Evolutionary conservation across 2,329 filamentous ascomycete genomes (phyloP).

Genomic region (Colletotrichum sp.): DNA sequence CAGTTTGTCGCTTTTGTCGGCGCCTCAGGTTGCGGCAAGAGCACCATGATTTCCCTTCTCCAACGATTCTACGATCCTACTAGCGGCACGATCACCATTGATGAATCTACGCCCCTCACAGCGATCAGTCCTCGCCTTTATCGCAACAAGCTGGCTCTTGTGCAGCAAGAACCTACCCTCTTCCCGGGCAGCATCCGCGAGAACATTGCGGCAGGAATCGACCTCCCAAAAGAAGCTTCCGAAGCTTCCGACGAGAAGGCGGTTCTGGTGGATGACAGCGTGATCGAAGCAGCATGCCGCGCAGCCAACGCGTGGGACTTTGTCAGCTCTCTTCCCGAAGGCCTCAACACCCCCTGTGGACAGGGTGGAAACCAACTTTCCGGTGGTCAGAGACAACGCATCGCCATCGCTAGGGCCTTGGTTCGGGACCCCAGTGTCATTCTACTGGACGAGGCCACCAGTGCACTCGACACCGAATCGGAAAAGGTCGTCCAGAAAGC

Average conservation of each 20-base stretch:
- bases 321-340: conserved; percentile 55
- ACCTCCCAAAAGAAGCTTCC: neutral
- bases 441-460: conserved; percentile 76
- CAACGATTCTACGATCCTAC: conserved; percentile 35
- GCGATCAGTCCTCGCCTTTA: neutral
- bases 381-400: conserved; percentile 74
- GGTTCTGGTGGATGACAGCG: conserved; percentile 30
- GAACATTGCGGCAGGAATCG: conserved; percentile 57
- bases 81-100: neutral
- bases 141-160: neutral
- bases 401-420: conserved; percentile 75
- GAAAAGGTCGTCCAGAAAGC: conserved; percentile 70
- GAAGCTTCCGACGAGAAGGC: neutral
- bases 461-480: conserved; percentile 66
- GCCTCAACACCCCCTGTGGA: conserved; percentile 68
- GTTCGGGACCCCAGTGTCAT: conserved; percentile 69
- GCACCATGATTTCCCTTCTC: conserved; percentile 60
- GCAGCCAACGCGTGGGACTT: conserved; percentile 64
- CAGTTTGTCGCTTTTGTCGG: conserved; percentile 55
- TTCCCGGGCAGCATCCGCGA: conserved; percentile 54
- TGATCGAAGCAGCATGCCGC: conserved; percentile 54
- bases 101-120: neutral
- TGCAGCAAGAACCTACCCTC: conserved; percentile 17
- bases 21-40: conserved; percentile 63
- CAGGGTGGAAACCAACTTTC: conserved; percentile 72